Base-by-base conservation (phyloP, 345 rosid species). In the Gossypium thurberi region DNA sequence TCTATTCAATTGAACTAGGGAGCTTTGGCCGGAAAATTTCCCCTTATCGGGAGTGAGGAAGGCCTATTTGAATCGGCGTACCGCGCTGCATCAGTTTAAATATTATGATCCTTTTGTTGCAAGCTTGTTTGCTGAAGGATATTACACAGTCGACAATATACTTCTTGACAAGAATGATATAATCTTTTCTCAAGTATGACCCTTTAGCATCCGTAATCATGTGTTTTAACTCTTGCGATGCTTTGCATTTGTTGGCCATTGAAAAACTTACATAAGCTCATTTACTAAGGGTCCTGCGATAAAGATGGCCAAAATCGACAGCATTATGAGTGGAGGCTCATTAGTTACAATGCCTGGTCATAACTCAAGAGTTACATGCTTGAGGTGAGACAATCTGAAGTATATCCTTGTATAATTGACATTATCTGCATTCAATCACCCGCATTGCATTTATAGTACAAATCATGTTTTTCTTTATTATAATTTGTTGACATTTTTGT, bases 281-380 rank as follows among this genome's bases (percentile, higher is more conserved):
- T 76, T 53, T 20, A 6, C 21, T 18, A 85, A 90, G 95, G 89
- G 92, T 44, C 76, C 87, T 0, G 37, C 44, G 3, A 57, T 90
- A 61, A 47, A 2, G 33, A 80, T 55, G 62, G 33, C 73, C 59
- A 80, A 78, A 52, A 76, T 78, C 1, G 63, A 70, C 56, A 56
- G 51, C 69, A 72, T 72, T 77, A 51, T 74, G 6, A 59, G 62
- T 13, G 80, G 77, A 57, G 79, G 72, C 43, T 72, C 83, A 25
- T 10, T 40, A 37, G 18, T 56, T 37, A 26, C 46, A 17, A 73
- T 76, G 50, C 65, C 10, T 48, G 89, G 76, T 79, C 95, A 90
- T 73, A 85, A 79, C 17, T 88, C 92, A 4, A 85, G 88, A 80
- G 80, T 90, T 70, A 86, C 92, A 74, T 85, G 86, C 75, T 88